Conservation (phyloP, 441 rosid species). For the Euphorbia schlechtendalii region DNA sequence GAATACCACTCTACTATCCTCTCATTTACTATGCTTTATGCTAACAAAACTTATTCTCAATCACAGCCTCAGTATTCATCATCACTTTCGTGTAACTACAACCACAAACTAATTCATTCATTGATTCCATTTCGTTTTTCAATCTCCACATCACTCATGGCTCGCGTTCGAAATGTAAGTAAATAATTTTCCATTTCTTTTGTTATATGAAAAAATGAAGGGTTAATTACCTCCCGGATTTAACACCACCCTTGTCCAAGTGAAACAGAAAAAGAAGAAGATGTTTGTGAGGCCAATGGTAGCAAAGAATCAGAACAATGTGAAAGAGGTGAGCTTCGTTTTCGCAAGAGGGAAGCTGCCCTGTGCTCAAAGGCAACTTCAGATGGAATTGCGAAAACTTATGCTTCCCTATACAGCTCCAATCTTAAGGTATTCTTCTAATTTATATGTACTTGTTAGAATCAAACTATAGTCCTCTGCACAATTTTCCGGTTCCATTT, state of each 20-base stretch:
- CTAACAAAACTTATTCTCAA: no score
- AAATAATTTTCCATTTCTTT: neutral
- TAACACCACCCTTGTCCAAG: neutral
- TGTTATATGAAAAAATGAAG: no score
- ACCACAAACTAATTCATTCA: no score
- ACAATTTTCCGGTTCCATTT: neutral
- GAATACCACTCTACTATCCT: no score
- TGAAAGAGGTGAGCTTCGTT: constrained; percentile 80
- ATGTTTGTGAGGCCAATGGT: constrained; percentile 45
- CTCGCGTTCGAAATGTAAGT: constrained; percentile 31
- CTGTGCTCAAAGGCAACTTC: constrained; percentile 63
- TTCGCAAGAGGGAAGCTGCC: constrained; percentile 84
- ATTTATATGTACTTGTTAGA: no score
- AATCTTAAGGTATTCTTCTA: constrained; percentile 28
- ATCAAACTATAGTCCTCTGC: no score
- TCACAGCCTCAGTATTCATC: no score
- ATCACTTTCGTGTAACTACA: no score
- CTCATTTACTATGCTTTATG: no score
- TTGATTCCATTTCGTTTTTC: no score
- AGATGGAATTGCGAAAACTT: constrained; percentile 78
- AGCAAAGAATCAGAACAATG: constrained; percentile 39
- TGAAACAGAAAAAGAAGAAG: constrained; percentile 57
- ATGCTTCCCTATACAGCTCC: constrained; percentile 95
- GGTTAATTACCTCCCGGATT: neutral
- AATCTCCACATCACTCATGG: no score